A percentile compares a stretch with the other conserved stretches of the same genome.
These are phyloP conservation scores for Trichoderma reesei DNA, from an alignment of 495 filamentous ascomycete genomes.

Conservation along the genomic window DNA sequence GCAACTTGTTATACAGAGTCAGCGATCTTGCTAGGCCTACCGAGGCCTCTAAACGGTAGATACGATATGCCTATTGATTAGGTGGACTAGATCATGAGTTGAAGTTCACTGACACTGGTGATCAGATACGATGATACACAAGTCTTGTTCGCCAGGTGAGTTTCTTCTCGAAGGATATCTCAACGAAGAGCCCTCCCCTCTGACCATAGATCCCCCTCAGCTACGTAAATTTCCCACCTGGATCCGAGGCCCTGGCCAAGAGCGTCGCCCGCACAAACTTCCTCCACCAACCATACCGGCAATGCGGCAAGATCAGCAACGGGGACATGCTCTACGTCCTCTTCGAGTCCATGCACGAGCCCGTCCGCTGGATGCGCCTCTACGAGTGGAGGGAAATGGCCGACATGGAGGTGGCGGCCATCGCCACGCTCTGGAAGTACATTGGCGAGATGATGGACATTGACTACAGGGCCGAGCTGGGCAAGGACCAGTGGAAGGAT, in stretches of 20 bases:
- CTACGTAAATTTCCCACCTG: slow-evolving; percentile 27
- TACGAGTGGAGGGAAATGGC: slow-evolving; percentile 57
- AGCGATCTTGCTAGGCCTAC: slow-evolving; percentile 44
- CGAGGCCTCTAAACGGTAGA: slow-evolving; percentile 44
- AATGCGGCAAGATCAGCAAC: slow-evolving; percentile 50
- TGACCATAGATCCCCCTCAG: slow-evolving; percentile 10
- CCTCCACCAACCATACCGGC: slow-evolving; percentile 50
- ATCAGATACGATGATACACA: slow-evolving; percentile 50
- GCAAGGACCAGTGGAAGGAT: slow-evolving; percentile 41
- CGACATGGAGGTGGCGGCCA: slow-evolving; percentile 54
- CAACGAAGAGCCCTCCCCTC: slow-evolving; percentile 8
- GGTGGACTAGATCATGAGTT: neutral
- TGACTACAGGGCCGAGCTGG: slow-evolving; percentile 31
- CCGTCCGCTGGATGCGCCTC: slow-evolving; percentile 43
- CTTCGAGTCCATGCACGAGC: slow-evolving; percentile 50
- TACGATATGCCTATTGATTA: neutral
- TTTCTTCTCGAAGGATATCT: slow-evolving; percentile 12
- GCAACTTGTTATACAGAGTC: slow-evolving; percentile 45
- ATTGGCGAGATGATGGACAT: slow-evolving; percentile 54
- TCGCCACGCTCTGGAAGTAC: slow-evolving; percentile 57
- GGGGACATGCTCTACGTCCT: slow-evolving; percentile 62
- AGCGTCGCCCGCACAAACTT: slow-evolving; percentile 58
- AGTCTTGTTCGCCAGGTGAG: slow-evolving; percentile 47
- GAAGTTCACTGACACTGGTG: neutral
- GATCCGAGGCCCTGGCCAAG: slow-evolving; percentile 35